Evolutionary conservation across 1,139 yeast species (phyloP).

Genomic region (Yamadazyma dendronema): DNA sequence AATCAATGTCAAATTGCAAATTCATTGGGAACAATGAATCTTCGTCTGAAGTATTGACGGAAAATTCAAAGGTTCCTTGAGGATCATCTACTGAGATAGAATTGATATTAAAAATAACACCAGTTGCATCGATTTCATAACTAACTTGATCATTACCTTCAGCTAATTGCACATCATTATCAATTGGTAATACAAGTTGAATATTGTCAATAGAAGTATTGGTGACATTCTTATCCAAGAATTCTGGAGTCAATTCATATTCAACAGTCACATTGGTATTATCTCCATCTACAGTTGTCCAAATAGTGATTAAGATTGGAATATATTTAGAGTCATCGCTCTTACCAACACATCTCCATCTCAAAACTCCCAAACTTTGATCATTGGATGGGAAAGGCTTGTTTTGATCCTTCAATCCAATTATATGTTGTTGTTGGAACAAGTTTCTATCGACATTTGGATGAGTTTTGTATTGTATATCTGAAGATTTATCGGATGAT

Average conservation of each 20-base stretch:
- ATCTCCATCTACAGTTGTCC: constrained; percentile 68
- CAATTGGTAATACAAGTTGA: constrained; percentile 63
- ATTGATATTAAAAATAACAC: constrained; percentile 55
- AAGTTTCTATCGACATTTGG: constrained; percentile 86
- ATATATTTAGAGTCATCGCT: constrained; percentile 57
- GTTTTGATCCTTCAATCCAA: constrained; percentile 72
- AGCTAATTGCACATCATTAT: constrained; percentile 53
- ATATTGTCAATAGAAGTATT: constrained; percentile 54
- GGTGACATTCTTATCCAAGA: constrained; percentile 21
- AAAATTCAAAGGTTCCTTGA: constrained; percentile 77
- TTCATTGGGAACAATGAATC: constrained; percentile 89
- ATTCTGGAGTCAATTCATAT: constrained; percentile 61
- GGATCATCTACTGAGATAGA: constrained; percentile 50
- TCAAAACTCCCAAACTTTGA: constrained; percentile 83
- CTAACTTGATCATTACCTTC: constrained; percentile 48
- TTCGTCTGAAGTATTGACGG: constrained; percentile 61
- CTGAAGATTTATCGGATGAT: constrained; percentile 44
- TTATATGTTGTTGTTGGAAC: constrained; percentile 55
- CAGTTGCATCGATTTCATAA: constrained; percentile 54
- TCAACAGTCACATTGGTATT: constrained; percentile 79
- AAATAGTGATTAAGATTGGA: constrained; percentile 78
- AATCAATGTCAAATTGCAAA: constrained; percentile 45
- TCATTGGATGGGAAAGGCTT: constrained; percentile 91
- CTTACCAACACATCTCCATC: constrained; percentile 71
- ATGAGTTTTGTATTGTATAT: constrained; percentile 84